These are phyloP conservation scores for Fraxinus sp. DNA, from an alignment of 305 asterid genomes.

Conservation along the genomic window DNA sequence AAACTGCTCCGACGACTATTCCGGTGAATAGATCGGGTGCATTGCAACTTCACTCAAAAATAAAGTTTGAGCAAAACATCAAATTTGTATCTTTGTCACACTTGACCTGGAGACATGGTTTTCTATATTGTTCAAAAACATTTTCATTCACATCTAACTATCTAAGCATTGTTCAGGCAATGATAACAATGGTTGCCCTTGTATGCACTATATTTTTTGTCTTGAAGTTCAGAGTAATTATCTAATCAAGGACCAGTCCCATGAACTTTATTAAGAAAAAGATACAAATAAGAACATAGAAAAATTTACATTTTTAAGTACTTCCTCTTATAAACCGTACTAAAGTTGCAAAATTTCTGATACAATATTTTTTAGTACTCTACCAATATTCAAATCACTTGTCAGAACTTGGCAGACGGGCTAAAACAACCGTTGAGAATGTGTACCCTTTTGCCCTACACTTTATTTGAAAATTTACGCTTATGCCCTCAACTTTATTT, in stretches of 20 bases:
- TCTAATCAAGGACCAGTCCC: not conserved
- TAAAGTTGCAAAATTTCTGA: not conserved
- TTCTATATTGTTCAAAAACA: not conserved
- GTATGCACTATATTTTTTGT: not conserved
- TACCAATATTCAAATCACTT: too few species aligned
- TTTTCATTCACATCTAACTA: not conserved
- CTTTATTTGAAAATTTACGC: too few species aligned
- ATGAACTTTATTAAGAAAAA: not conserved
- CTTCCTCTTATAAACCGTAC: not conserved
- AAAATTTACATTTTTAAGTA: not conserved
- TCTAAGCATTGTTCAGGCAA: not conserved
- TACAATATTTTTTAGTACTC: not conserved
- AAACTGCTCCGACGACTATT: too few species aligned
- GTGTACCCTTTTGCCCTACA: too few species aligned
- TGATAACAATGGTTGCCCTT: not conserved
- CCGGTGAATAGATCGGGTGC: not conserved
- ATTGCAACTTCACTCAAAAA: not conserved
- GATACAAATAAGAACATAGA: too few species aligned
- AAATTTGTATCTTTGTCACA: not conserved
- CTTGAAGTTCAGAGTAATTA: not conserved
- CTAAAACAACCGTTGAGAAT: too few species aligned
- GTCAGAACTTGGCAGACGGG: too few species aligned
- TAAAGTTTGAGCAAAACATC: not conserved
- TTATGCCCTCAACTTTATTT: too few species aligned
- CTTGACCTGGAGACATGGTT: not conserved